Evolutionary conservation across 1,139 yeast genomes (phyloP).

Genomic region (Kurtzmaniella quercitrusa): DNA sequence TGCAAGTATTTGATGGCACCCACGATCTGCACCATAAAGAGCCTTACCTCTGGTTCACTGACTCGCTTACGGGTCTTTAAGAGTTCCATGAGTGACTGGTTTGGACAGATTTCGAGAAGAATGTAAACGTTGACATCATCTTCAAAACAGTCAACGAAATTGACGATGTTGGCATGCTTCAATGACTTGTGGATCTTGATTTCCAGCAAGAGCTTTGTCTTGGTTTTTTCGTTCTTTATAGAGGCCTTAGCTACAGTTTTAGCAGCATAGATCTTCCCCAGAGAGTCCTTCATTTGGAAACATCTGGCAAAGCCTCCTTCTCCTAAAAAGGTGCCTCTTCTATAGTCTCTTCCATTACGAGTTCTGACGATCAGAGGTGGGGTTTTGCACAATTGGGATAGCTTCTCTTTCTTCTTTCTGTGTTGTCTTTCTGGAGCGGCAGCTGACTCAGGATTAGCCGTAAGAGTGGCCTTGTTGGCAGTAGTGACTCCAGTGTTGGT

Average conservation of each 20-base stretch:
- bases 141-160: conserved; percentile 91
- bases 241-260: conserved; percentile 97
- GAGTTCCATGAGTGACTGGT: conserved; percentile 89
- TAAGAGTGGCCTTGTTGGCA: conserved; percentile 3
- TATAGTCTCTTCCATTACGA: conserved; percentile 81
- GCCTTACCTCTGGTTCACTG: conserved; percentile 89
- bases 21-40: conserved; percentile 83
- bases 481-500: conserved; percentile 2
- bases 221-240: conserved; percentile 84
- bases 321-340: conserved; percentile 87
- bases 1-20: conserved; percentile 95
- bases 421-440: conserved; percentile 13
- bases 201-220: conserved; percentile 84
- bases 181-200: conserved; percentile 92
- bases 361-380: conserved; percentile 92
- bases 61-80: conserved; percentile 76
- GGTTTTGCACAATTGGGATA: conserved; percentile 85
- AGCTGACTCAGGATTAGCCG: neutral
- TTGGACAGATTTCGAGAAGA: conserved; percentile 88
- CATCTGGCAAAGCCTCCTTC: conserved; percentile 99
- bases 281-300: conserved; percentile 89
- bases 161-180: conserved; percentile 85
- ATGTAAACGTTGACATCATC: conserved; percentile 93
- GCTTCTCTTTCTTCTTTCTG: conserved; percentile 76
- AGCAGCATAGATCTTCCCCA: conserved; percentile 89